phyloP scores from a whole-genome alignment of 2,329 filamentous ascomycete genomes.

The Aaosphaeria arxii region DNA sequence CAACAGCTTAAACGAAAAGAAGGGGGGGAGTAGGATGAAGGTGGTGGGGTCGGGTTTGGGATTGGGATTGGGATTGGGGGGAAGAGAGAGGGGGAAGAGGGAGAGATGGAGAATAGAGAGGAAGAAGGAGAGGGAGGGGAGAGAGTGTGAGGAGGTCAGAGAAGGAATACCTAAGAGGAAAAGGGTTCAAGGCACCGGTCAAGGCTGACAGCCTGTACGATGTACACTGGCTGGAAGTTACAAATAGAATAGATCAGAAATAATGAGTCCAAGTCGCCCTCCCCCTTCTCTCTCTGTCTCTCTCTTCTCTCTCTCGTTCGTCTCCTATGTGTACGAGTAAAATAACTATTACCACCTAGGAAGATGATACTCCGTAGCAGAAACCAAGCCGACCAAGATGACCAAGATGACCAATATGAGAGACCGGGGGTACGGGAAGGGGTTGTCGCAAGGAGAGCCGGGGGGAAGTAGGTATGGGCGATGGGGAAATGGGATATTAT shows the following conservation, averaged over 20 bases:
- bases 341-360: too few species aligned
- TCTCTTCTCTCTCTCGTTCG: neutral
- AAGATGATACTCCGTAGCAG: too few species aligned
- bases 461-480: too few species aligned
- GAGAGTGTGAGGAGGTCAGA: constrained; percentile 4
- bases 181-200: constrained; percentile 30
- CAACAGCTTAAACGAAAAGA: too few species aligned
- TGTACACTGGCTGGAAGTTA: too few species aligned
- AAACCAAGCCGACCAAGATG: too few species aligned
- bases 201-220: constrained; percentile 27
- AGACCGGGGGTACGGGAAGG: too few species aligned
- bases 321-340: neutral
- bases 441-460: too few species aligned
- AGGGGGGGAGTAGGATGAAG: too few species aligned
- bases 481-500: too few species aligned
- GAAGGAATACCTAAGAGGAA: constrained; percentile 12
- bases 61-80: constrained; percentile 6
- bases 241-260: neutral
- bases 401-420: too few species aligned
- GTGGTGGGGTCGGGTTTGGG: constrained; percentile 14
- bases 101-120: neutral
- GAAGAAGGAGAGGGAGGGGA: constrained; percentile 4
- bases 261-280: too few species aligned
- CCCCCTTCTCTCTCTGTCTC: neutral
- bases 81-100: constrained; percentile 3